phyloP scores from a whole-genome alignment of 2,329 filamentous ascomycete species.

The Ophiocordyceps camponoti-leonardi region DNA sequence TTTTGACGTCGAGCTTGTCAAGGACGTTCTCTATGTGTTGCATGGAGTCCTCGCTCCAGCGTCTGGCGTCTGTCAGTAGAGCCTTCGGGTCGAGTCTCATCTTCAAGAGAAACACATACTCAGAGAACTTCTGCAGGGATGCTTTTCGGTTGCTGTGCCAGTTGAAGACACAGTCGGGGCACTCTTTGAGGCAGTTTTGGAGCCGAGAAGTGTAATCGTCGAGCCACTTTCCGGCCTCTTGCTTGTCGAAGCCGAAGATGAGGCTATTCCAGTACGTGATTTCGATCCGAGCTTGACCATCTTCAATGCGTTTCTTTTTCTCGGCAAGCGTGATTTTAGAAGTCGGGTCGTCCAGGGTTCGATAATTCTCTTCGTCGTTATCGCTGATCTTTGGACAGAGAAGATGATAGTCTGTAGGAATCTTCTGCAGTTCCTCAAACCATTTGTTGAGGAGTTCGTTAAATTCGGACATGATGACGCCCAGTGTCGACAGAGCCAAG shows the following conservation, averaged over 20 bases:
- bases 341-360: slow-evolving; percentile 26
- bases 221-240: slow-evolving; percentile 41
- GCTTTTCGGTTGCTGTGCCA: slow-evolving; percentile 54
- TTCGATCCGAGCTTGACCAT: slow-evolving; percentile 37
- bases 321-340: slow-evolving; percentile 30
- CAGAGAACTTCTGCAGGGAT: slow-evolving; percentile 44
- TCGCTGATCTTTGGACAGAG: slow-evolving; percentile 49
- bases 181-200: slow-evolving; percentile 41
- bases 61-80: slow-evolving; percentile 12
- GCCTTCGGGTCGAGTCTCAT: neutral
- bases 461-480: slow-evolving; percentile 18
- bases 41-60: slow-evolving; percentile 33
- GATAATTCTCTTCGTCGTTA: slow-evolving; percentile 47
- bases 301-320: slow-evolving; percentile 34
- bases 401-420: slow-evolving; percentile 39
- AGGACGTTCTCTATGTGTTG: slow-evolving; percentile 36
- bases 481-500: neutral
- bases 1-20: slow-evolving; percentile 39
- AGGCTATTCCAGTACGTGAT: slow-evolving; percentile 51
- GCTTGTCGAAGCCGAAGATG: slow-evolving; percentile 48
- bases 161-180: slow-evolving; percentile 53
- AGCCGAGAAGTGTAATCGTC: slow-evolving; percentile 40
- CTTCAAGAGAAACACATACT: slow-evolving; percentile 32
- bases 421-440: slow-evolving; percentile 24
- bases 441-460: slow-evolving; percentile 23